phyloP scores from a whole-genome alignment of 139 green algal genomes.

The Trebouxia sp. region DNA sequence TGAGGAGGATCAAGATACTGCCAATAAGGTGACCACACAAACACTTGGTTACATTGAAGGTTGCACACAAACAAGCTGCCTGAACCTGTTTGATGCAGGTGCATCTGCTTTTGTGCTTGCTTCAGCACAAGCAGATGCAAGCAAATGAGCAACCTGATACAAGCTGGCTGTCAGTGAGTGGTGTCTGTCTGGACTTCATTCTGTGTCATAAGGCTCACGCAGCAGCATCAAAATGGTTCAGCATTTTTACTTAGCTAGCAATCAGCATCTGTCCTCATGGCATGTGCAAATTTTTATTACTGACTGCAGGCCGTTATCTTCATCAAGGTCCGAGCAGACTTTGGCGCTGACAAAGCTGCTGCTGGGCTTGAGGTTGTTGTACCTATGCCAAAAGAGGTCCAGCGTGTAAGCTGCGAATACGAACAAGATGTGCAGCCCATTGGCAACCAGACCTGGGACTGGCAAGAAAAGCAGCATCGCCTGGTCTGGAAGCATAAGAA shows the following conservation, averaged over 20 bases:
- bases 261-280: background rate
- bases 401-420: constrained; percentile 34
- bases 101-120: background rate
- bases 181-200: too few species aligned
- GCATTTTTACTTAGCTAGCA: too few species aligned
- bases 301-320: constrained; percentile 31
- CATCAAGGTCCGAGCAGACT: constrained; percentile 36
- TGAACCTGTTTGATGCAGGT: background rate
- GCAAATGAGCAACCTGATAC: background rate
- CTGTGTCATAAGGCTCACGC: too few species aligned
- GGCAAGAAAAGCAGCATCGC: constrained; percentile 61
- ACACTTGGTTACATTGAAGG: background rate
- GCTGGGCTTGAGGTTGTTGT: constrained; percentile 36
- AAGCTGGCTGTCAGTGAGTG: background rate
- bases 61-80: background rate
- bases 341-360: constrained; percentile 32
- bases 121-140: background rate
- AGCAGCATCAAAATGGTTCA: too few species aligned
- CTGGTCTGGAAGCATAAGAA: constrained; percentile 73
- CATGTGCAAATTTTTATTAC: too few species aligned
- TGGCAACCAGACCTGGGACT: constrained; percentile 66
- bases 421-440: constrained; percentile 24
- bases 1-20: constrained; percentile 61
- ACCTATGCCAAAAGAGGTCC: constrained; percentile 35
- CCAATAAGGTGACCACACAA: constrained; percentile 46